phyloP scores from a whole-genome alignment of 2,329 filamentous ascomycete genomes.

The Amauroascus verrucosus region DNA sequence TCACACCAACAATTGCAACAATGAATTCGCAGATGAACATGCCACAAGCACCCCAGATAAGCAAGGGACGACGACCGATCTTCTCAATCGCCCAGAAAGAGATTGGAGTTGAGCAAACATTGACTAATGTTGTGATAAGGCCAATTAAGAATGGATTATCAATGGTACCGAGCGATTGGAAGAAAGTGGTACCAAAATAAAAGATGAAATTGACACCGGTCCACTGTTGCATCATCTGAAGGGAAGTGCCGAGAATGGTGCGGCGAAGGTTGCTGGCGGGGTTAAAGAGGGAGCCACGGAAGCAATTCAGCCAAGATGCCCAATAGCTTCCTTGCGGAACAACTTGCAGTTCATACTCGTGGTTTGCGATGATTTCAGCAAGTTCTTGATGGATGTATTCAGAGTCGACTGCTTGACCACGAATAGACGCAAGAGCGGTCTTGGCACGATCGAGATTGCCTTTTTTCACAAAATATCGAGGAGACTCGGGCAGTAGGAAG shows the following conservation, averaged over 20 bases:
- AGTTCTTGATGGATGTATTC: constrained; percentile 69
- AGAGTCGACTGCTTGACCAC: constrained; percentile 62
- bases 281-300: constrained; percentile 45
- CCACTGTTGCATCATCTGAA: constrained; percentile 73
- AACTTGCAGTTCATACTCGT: constrained; percentile 66
- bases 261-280: constrained; percentile 51
- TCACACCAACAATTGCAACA: constrained; percentile 65
- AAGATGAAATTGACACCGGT: constrained; percentile 92
- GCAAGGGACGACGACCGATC: constrained; percentile 67
- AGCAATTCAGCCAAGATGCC: constrained; percentile 58
- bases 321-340: constrained; percentile 57
- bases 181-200: constrained; percentile 73
- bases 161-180: constrained; percentile 67
- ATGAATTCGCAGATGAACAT: constrained; percentile 85
- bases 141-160: constrained; percentile 70
- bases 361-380: constrained; percentile 77
- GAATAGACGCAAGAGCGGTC: constrained; percentile 53
- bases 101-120: constrained; percentile 72
- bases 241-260: constrained; percentile 59
- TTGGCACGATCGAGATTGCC: constrained; percentile 58
- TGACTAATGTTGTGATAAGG: constrained; percentile 78
- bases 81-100: constrained; percentile 81
- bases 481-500: constrained; percentile 70
- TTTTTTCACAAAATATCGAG: constrained; percentile 75
- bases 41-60: constrained; percentile 66